Base-by-base conservation (phyloP, 2,329 filamentous ascomycete species). In the Apiospora aurea region DNA sequence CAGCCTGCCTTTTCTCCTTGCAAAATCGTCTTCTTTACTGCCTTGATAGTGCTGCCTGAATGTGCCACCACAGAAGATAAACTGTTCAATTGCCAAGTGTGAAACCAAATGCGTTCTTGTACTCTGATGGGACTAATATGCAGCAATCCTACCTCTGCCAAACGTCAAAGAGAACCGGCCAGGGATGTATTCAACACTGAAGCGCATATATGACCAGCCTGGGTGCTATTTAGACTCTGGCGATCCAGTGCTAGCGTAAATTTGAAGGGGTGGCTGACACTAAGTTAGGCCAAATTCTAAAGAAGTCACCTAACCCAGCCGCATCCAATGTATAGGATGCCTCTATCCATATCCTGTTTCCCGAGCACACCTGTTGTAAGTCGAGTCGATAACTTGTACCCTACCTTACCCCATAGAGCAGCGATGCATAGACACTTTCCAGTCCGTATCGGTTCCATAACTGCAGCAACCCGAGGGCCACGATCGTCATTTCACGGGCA, bases 281-380 rank as follows among this genome's bases (percentile, higher is more conserved):
- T 61, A 61, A 6, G 29, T 18, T 8, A 57, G 29, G 8, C 11
- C 53, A 38, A n/a, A 8, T 34, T 18, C 16, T 38, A 34, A 61
- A 21, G 53, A 61, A 61, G 29, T 61, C 8, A 61, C 53, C 53
- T 61, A 38, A 61, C 53, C 53, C 53, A 61, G 53, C 53, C n/a
- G 8, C 10, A 7, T 57, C 51, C 7, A 13, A 29, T 61, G 8
- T 21, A 8, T n/a, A 38, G 16, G 53, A 53, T 29, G 29, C 34
- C 11, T 61, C 16, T 18, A 38, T 38, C 29, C 53, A 61, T 38
- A 61, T 21, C 34, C 3, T 8, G 34, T 2, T 38, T n/a, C 7
- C 21, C 6, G 16, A 21, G 26, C 26, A 38, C 16, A 38, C 3
- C 53, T 13, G 3, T 18, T 57, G 51, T 29, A 57, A 29, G 4